Percentiles rank a stretch among this genome's conserved stretches.
phyloP scores from a whole-genome alignment of 768 basidiomycete genomes.

The Agrocybe praecox region DNA sequence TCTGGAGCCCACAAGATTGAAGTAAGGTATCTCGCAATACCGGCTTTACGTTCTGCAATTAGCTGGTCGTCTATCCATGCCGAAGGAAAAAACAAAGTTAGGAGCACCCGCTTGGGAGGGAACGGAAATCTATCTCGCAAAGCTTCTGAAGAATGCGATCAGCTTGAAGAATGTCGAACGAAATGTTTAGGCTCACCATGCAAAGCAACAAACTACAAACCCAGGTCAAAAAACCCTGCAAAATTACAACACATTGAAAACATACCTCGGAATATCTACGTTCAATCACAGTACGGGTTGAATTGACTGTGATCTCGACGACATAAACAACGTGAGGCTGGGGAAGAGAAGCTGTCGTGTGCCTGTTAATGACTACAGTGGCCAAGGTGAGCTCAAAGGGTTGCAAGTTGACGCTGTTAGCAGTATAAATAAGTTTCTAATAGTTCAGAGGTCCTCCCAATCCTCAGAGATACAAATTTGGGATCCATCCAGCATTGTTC shows the following conservation, averaged over 20 bases:
- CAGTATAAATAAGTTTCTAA: background rate
- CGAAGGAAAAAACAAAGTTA: constrained; percentile 43
- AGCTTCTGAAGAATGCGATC: constrained; percentile 16
- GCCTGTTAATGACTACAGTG: constrained; percentile 32
- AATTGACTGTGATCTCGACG: constrained; percentile 32
- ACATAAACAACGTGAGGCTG: constrained; percentile 46
- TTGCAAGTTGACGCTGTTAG: background rate
- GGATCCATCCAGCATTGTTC: background rate
- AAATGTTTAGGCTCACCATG: constrained; percentile 22
- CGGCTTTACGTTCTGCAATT: constrained; percentile 49
- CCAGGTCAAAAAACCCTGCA: background rate
- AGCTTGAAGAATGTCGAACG: too few species aligned
- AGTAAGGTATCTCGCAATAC: constrained; percentile 42
- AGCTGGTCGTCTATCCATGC: constrained; percentile 53
- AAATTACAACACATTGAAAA: background rate
- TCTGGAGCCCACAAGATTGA: constrained; percentile 32
- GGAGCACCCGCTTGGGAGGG: constrained; percentile 48
- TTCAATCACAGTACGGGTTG: constrained; percentile 26
- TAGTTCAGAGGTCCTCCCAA: background rate
- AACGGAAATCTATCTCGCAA: constrained; percentile 37
- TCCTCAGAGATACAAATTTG: background rate
- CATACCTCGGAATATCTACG: constrained; percentile 46
- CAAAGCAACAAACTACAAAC: constrained; percentile 28
- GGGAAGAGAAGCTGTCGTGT: constrained; percentile 45
- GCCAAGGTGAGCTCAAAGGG: background rate